Percentiles rank a stretch among this genome's conserved stretches.
phyloP scores from a whole-genome alignment of 257 asterid species.

The Capsicum chinense region DNA sequence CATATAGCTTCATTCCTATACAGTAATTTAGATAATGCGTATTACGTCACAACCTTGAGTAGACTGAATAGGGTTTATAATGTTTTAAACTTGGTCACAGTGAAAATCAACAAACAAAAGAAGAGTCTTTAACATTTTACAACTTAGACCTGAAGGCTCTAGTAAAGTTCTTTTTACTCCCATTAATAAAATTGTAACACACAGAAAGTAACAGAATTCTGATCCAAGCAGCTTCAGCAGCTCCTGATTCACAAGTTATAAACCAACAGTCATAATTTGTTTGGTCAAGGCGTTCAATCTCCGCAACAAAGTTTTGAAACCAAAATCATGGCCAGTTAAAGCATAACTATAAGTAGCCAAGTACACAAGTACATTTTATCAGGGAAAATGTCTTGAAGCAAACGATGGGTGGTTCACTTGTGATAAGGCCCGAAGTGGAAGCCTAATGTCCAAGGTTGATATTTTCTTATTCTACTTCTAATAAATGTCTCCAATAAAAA shows the following conservation, averaged over 20 bases:
- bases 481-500: background rate
- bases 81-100: constrained; percentile 12
- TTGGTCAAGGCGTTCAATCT: background rate
- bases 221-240: background rate
- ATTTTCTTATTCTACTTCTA: background rate
- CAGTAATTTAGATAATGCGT: constrained; percentile 14
- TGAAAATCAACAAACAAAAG: constrained; percentile 10
- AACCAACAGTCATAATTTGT: background rate
- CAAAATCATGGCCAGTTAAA: constrained; percentile 3
- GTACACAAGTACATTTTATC: background rate
- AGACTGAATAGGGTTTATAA: background rate
- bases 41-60: background rate
- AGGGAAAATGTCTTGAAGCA: background rate
- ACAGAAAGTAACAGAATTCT: constrained; percentile 9
- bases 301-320: background rate
- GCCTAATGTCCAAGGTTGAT: background rate
- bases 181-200: background rate
- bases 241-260: constrained; percentile 6
- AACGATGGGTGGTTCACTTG: background rate
- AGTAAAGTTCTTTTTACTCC: background rate
- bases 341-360: background rate
- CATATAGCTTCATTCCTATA: constrained; percentile 18
- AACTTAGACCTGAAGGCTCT: constrained; percentile 3
- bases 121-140: constrained; percentile 13
- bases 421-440: constrained; percentile 5